Evolutionary conservation across 306 rosid genomes (phyloP).

Genomic region (Quercus wislizeni): DNA sequence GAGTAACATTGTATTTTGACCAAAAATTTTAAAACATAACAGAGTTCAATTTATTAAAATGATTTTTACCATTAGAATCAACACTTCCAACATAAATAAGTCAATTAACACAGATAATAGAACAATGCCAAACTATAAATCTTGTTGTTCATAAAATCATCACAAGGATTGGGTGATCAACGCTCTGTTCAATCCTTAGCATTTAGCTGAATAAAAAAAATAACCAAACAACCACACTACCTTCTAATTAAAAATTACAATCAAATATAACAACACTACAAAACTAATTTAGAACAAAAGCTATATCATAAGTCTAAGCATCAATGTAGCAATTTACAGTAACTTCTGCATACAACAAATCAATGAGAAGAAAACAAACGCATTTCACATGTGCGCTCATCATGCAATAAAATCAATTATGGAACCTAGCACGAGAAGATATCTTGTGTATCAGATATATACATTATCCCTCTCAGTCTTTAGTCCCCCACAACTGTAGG

Average conservation of each 20-base stretch:
- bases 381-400: neutral
- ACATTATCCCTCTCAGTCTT: no score
- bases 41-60: neutral
- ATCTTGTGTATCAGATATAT: no score
- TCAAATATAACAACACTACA: no score
- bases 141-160: neutral
- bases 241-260: no score
- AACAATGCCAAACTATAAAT: neutral
- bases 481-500: no score
- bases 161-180: neutral
- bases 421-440: no score
- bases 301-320: neutral
- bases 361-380: neutral
- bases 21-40: neutral
- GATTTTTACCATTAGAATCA: neutral
- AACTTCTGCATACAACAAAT: neutral
- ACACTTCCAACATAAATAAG: neutral
- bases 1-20: no score
- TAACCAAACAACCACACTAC: neutral
- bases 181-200: neutral
- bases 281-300: neutral
- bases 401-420: no score
- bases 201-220: neutral
- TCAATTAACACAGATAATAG: neutral
- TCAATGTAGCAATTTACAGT: neutral